These are phyloP conservation scores for Ilex aquifolium DNA, from an alignment of 257 asterid species.

Conservation along the genomic window DNA sequence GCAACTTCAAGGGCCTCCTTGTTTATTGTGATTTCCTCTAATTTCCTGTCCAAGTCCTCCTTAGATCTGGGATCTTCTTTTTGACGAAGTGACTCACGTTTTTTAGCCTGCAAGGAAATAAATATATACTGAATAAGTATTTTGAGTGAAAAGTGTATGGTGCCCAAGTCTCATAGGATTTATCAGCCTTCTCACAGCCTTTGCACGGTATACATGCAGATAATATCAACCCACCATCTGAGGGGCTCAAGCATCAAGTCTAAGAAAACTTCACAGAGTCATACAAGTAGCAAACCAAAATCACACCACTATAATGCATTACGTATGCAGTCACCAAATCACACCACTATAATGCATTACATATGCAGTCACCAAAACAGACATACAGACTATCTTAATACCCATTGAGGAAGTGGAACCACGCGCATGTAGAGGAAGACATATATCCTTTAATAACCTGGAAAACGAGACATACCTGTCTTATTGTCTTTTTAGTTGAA, in stretches of 20 bases:
- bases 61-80: conserved; percentile 37
- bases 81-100: conserved; percentile 32
- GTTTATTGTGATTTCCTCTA: conserved; percentile 36
- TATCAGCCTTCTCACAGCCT: too few species aligned
- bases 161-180: too few species aligned
- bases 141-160: too few species aligned
- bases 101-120: conserved; percentile 39
- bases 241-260: too few species aligned
- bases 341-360: neutral
- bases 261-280: too few species aligned
- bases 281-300: conserved; percentile 1
- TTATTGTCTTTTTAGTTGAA: conserved; percentile 37
- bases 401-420: neutral
- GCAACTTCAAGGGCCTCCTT: conserved; percentile 43
- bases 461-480: conserved; percentile 31
- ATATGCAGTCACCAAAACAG: neutral
- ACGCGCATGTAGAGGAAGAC: neutral
- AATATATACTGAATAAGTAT: neutral
- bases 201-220: neutral
- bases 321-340: neutral
- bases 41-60: conserved; percentile 32
- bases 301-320: neutral
- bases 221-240: too few species aligned
- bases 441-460: neutral
- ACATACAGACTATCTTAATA: neutral